Percentiles rank a stretch among this genome's conserved stretches.
phyloP scores from a whole-genome alignment of 352 stramenopile genomes.

The Globisporangium mamillatum region DNA sequence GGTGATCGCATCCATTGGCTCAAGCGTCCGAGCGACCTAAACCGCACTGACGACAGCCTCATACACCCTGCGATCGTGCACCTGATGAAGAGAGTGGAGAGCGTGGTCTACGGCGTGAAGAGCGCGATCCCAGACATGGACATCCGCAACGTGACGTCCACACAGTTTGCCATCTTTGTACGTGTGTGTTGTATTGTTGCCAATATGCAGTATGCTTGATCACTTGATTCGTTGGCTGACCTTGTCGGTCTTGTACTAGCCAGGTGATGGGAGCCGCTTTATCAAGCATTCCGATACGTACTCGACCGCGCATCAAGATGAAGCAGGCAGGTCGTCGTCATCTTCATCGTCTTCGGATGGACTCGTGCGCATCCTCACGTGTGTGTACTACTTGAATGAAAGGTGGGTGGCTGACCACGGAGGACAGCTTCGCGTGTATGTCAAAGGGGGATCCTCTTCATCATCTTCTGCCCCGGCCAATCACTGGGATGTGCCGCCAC shows the following conservation, averaged over 20 bases:
- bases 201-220: neutral
- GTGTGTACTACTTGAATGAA: neutral
- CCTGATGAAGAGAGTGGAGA: neutral
- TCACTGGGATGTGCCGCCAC: neutral
- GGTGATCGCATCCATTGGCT: neutral
- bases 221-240: neutral
- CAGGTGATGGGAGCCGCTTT: neutral
- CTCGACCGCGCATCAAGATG: neutral
- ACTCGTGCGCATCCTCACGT: neutral
- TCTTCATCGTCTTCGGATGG: neutral
- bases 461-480: neutral
- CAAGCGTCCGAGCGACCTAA: neutral
- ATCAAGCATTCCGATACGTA: neutral
- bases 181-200: neutral
- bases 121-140: neutral
- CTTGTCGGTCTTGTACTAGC: neutral
- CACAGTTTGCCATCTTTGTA: neutral
- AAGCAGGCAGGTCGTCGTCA: neutral
- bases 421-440: neutral
- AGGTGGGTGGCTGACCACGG: neutral
- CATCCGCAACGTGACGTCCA: neutral
- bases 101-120: neutral
- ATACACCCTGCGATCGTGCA: neutral
- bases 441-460: neutral
- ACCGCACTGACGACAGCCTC: neutral